Evolutionary conservation across 768 basidiomycete genomes (phyloP), one percentile per base, ranked within the genome.

Genomic region (Suillus cothurnatus): DNA sequence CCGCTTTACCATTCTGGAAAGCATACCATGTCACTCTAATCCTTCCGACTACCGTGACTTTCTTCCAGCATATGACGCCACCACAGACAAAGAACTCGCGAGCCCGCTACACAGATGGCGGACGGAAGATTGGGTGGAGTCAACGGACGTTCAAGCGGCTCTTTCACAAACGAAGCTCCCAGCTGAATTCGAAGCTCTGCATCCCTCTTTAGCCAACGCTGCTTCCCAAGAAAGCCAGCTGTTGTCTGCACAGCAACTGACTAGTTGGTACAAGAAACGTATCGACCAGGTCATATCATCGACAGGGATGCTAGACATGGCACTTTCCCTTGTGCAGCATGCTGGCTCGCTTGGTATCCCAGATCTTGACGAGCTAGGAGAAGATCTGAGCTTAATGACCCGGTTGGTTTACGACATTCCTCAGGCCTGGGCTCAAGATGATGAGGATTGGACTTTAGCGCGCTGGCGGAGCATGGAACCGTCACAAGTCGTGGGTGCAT

Each of bases 351-450:
- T 87, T 69, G 91, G 90, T 17, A 81, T 97, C 15, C 84, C 87
- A 23, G 86, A 81, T 1, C 84, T 99, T 49, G 96, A 97, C 69
- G 87, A 88, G 71, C 76, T 95, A 3, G 97, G 95, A 2, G 97
- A 98, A 79, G 96, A 99, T 61, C 84, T 99, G 47, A 92, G 88
- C 68, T 85, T 99, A 8, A 84, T 99, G 43, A 89, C 92, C 1
- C 85, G 90, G 23, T 84, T 99, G 53, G 88, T 96, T 15, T 99
- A 99, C 69, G 95, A 97, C 72, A 81, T 87, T 12, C 83, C 84
- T 61, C 81, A 82, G 58, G 75, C 81, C 1, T 67, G 56, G 8
- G 77, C 79, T 23, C 76, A 76, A 53, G 71, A 74, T 6, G 77
- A 76, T 21, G 83, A 85, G n/a, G 88, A 91, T 71, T 95, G 93